Evolutionary conservation across 257 asterid species (phyloP), one percentile per base, ranked within the genome.

Genomic region (Thymus quinquecostatus): DNA sequence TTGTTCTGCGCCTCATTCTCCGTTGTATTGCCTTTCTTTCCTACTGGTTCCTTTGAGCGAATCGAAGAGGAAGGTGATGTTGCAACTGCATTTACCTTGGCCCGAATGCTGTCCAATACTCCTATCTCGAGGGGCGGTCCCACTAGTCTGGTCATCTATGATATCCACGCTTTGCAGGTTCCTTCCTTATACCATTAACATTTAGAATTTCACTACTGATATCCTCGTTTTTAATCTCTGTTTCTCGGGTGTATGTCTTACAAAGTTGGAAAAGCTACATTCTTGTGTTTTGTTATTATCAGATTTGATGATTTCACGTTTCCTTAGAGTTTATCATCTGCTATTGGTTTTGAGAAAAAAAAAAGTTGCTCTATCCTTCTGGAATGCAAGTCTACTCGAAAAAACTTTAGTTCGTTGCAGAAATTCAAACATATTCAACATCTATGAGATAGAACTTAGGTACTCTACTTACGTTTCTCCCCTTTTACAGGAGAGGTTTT

Each of bases 11-110:
- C 96, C 68, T 92, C 98, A 2, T 90, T 92, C 71, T 77, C 92
- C 0, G 76, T 92, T 76, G 96, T 90, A 43, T 73, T 92, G 74
- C 98, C 98, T 66, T 92, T 90, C 86, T 92, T 92, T 56, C 96
- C 98, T 45, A 92, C 97, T 34, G 98, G 97, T 71, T 85, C 97
- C 53, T 92, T 92, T 72, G 98, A 92, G 77, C 81, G 98, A 61
- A 82, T 88, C 69, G 98, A 92, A 79, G 98, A 90, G 89, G 97
- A 92, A 78, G 98, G 98, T 36, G 97, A 92, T 79, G 97, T 92
- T 4, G 98, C 98, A 40, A 92, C 97, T 70, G 97, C 97, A 2
- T 92, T 88, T 79, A 92, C 98, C 66, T 83, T 92, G 96, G 98
- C 98, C 73, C 85, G 98, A 79, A 88, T 92, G 86, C 79, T 92